phyloP scores from a whole-genome alignment of 2,329 filamentous ascomycete species.

The Colletotrichum orchidophilum region DNA sequence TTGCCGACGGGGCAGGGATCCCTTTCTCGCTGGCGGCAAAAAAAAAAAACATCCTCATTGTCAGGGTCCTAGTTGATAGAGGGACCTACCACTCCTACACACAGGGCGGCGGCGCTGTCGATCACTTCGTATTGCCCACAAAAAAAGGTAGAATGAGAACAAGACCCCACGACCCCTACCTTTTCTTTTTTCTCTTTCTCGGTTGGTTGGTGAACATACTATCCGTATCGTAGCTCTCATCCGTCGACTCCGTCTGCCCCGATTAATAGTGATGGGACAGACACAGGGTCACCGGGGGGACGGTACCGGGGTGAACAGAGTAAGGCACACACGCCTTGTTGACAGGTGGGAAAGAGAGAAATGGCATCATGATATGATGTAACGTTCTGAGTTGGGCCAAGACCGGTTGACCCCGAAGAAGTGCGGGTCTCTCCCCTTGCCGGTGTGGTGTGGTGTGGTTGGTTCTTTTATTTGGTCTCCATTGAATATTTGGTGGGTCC shows the following conservation, averaged over 20 bases:
- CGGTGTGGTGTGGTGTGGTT: background rate
- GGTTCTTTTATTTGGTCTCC: background rate
- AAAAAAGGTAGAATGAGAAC: background rate
- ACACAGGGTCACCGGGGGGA: background rate
- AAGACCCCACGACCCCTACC: background rate
- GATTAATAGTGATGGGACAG: background rate
- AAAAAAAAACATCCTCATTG: background rate
- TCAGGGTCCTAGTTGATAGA: background rate
- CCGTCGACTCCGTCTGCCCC: background rate
- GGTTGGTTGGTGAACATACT: background rate
- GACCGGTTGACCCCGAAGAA: background rate
- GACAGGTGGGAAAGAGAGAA: background rate
- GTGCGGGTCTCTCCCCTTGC: background rate
- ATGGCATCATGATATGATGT: conserved; percentile 33
- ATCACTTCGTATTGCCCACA: conserved; percentile 1
- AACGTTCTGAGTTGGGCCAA: conserved; percentile 32
- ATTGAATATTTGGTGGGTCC: background rate
- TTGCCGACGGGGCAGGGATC: background rate
- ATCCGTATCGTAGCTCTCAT: background rate
- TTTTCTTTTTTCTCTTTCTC: background rate
- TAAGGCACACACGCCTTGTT: no score
- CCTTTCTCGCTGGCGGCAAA: background rate
- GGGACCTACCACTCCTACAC: background rate
- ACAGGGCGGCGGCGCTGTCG: background rate
- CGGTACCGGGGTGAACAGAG: background rate